Percentiles rank a stretch among this genome's conserved stretches.
Evolutionary conservation across 768 basidiomycete species (phyloP).

Genomic region (Naganishia onofrii): DNA sequence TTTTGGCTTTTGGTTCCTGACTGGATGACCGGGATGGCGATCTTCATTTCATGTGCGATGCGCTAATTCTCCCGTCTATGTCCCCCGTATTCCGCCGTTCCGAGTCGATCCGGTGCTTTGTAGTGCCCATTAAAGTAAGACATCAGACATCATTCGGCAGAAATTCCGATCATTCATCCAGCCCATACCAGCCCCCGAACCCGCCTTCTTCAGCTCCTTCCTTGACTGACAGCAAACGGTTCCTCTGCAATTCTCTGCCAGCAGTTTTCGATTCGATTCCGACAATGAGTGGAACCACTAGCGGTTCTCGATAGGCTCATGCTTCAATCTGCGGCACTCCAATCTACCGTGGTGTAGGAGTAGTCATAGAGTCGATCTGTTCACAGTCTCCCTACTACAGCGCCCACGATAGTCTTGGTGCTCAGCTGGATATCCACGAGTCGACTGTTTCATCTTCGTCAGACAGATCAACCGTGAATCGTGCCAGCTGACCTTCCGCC

Average conservation of each 20-base stretch:
- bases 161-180: background rate
- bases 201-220: background rate
- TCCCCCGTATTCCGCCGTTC: too few species aligned
- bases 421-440: constrained; percentile 1
- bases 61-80: too few species aligned
- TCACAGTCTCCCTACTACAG: background rate
- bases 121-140: constrained; percentile 10
- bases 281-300: background rate
- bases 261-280: background rate
- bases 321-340: background rate
- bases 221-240: background rate
- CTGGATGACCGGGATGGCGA: too few species aligned
- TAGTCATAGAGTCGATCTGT: constrained; percentile 4
- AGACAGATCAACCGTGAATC: background rate
- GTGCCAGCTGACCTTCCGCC: background rate
- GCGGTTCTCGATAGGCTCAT: background rate
- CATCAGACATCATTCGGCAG: background rate
- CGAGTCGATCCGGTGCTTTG: background rate
- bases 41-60: too few species aligned
- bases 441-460: constrained; percentile 2
- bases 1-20: too few species aligned
- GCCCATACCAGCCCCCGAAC: background rate
- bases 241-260: background rate
- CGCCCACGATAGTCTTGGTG: background rate
- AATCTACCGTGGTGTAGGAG: background rate